These are phyloP conservation scores for Candida sithepensis DNA, from an alignment of 805 yeast species.

Conservation along the genomic window DNA sequence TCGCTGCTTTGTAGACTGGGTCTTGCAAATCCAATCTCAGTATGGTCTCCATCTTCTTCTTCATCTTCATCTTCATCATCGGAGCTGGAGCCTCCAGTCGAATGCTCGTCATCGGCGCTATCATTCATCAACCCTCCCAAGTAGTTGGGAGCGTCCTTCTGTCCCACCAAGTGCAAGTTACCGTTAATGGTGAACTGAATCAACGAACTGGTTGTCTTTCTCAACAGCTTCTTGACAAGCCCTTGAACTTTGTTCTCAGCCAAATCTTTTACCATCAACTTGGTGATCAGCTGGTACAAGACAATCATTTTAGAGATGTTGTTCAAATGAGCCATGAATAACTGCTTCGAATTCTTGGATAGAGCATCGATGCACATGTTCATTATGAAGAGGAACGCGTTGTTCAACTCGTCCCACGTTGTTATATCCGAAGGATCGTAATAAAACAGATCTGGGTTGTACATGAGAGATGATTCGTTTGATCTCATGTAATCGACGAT, in stretches of 20 bases:
- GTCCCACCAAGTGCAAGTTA: slow-evolving; percentile 48
- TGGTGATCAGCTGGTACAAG: slow-evolving; percentile 49
- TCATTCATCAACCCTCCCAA: slow-evolving; percentile 18
- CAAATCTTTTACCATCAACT: slow-evolving; percentile 52
- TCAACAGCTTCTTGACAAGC: slow-evolving; percentile 46
- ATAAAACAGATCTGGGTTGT: slow-evolving; percentile 45
- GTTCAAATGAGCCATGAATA: slow-evolving; percentile 52
- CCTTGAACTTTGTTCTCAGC: slow-evolving; percentile 42
- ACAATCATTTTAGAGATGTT: slow-evolving; percentile 50
- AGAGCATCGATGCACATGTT: slow-evolving; percentile 50
- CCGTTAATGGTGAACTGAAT: slow-evolving; percentile 67
- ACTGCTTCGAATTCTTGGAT: slow-evolving; percentile 43
- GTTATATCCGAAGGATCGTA: slow-evolving; percentile 56
- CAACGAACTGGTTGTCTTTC: slow-evolving; percentile 49
- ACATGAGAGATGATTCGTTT: slow-evolving; percentile 17
- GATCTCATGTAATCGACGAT: slow-evolving; percentile 7
- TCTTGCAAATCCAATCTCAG: not conserved
- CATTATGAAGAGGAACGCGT: slow-evolving; percentile 44
- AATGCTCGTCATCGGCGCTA: slow-evolving; percentile 15
- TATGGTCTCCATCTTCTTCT: slow-evolving; percentile 5
- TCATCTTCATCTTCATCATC: not conserved
- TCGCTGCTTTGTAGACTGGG: too few species aligned
- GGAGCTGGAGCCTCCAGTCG: slow-evolving; percentile 1
- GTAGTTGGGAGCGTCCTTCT: slow-evolving; percentile 19
- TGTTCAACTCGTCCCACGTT: slow-evolving; percentile 55